Evolutionary conservation across 805 yeast species (phyloP).

Genomic region (Ogataea paradorogensis): DNA sequence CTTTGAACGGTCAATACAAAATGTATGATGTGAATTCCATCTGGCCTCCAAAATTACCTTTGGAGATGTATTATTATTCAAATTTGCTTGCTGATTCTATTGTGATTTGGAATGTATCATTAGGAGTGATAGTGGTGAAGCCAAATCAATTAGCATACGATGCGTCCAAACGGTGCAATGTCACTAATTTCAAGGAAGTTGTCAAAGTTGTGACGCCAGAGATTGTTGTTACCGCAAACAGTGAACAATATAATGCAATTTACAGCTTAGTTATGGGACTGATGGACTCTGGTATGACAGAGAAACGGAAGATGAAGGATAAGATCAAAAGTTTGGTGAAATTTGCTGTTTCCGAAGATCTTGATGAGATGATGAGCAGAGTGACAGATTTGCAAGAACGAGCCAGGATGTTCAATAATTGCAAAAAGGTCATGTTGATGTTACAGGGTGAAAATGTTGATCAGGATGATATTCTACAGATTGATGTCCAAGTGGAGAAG

Average conservation of each 20-base stretch:
- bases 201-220: conserved; percentile 38
- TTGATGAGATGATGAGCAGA: conserved; percentile 15
- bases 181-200: conserved; percentile 21
- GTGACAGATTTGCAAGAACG: conserved; percentile 24
- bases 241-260: conserved; percentile 54
- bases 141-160: conserved; percentile 52
- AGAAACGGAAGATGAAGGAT: conserved; percentile 40
- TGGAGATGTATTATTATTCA: conserved; percentile 58
- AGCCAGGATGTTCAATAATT: conserved; percentile 22
- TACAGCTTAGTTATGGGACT: conserved; percentile 49
- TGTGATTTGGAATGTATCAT: conserved; percentile 51
- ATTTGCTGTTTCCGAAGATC: conserved; percentile 28
- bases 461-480: conserved; percentile 8
- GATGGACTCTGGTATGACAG: conserved; percentile 34
- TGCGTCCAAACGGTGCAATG: conserved; percentile 23
- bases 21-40: conserved; percentile 28
- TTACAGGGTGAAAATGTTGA: conserved; percentile 8
- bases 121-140: conserved; percentile 45
- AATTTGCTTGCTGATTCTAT: conserved; percentile 40
- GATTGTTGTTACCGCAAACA: conserved; percentile 51
- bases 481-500: conserved; percentile 30
- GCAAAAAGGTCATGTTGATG: conserved; percentile 22
- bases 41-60: conserved; percentile 71
- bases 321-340: conserved; percentile 31
- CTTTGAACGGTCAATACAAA: conserved; percentile 31